phyloP scores from a whole-genome alignment of 495 filamentous ascomycete species.

The Margaritispora aquatica region DNA sequence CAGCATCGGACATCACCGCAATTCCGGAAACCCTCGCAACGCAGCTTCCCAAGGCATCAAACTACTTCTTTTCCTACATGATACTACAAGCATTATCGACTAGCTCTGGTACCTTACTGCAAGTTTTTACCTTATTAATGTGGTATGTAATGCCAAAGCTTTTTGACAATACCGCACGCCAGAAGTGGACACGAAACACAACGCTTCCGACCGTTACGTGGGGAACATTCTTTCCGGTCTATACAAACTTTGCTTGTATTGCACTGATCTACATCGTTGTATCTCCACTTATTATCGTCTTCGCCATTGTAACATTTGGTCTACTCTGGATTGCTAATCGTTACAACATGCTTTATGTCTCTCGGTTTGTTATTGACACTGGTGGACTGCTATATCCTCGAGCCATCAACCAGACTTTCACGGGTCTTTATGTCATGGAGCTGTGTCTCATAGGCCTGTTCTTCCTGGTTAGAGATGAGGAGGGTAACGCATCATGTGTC shows the following conservation, averaged over 20 bases:
- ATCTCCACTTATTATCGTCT: conserved; percentile 83
- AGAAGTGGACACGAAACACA: conserved; percentile 84
- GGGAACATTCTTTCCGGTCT: conserved; percentile 93
- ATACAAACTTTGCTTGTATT: conserved; percentile 92
- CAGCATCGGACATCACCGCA: conserved; percentile 45
- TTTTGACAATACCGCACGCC: conserved; percentile 78
- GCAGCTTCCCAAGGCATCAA: conserved; percentile 82
- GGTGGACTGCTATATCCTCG: conserved; percentile 88
- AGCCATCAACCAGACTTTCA: conserved; percentile 95
- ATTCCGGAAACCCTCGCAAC: conserved; percentile 68
- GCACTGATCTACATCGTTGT: conserved; percentile 89
- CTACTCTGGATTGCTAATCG: conserved; percentile 95
- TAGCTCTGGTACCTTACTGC: conserved; percentile 86
- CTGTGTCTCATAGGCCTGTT: conserved; percentile 86
- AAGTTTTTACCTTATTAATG: conserved; percentile 66
- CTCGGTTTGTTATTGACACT: conserved; percentile 84
- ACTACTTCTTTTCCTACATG: conserved; percentile 99
- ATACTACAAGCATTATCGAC: conserved; percentile 87
- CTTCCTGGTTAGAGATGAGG: conserved; percentile 67
- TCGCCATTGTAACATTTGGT: conserved; percentile 90
- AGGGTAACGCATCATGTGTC: conserved; percentile 55
- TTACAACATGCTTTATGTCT: conserved; percentile 95
- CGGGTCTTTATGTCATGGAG: conserved; percentile 92
- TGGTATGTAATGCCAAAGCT: conserved; percentile 78
- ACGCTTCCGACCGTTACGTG: conserved; percentile 73